Evolutionary conservation across 495 filamentous ascomycete genomes (phyloP), one percentile per base, ranked within the genome.

Genomic region (Xylaria palmicola): DNA sequence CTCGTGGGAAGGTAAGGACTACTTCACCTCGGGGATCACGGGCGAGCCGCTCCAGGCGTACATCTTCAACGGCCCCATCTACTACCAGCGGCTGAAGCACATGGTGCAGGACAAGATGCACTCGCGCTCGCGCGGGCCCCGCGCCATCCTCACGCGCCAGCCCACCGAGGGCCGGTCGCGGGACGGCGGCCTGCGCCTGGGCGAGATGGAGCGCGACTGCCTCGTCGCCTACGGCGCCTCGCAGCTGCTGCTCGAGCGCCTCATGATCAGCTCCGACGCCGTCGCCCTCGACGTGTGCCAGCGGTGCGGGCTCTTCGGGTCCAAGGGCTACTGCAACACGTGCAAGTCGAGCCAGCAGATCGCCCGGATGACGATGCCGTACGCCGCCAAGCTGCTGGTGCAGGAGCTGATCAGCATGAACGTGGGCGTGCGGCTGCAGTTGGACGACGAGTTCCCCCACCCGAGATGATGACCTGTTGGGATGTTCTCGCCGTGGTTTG

Each of bases 61-160:
- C 70, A 93, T 99, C 74, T 99, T 97, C 83, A 95, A 93, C 67
- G 94, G 94, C 0, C 94, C 94, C 4, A 98, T 97, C 75, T 99
- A 96, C 82, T 99, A 99, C 82, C 94, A 99, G 81, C 96, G 97
- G 67, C 86, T 99, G 43, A 99, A 98, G 85, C 94, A 99, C 85
- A 99, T 99, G 94, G 94, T 99, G 30, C 91, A 96, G 72, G 94
- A 99, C 68, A 99, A 99, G 82, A 97, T 99, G 93, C 94, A 99
- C 75, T 91, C 92, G 8, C 92, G 94, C 56, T 85, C 92, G 9
- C 88, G 90, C 44, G 94, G 94, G 3, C 94, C 95, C 1, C 86
- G 89, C 19, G 93, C 93, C 9, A 91, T 93, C 52, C 83, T 99
- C 5, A 99, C 94, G 3, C 89, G 94, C 26, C 94, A 99, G 75